A percentile compares a stretch with the other conserved stretches of the same genome.
Evolutionary conservation across 441 rosid species (phyloP).

Genomic region (Manihot esculenta): DNA sequence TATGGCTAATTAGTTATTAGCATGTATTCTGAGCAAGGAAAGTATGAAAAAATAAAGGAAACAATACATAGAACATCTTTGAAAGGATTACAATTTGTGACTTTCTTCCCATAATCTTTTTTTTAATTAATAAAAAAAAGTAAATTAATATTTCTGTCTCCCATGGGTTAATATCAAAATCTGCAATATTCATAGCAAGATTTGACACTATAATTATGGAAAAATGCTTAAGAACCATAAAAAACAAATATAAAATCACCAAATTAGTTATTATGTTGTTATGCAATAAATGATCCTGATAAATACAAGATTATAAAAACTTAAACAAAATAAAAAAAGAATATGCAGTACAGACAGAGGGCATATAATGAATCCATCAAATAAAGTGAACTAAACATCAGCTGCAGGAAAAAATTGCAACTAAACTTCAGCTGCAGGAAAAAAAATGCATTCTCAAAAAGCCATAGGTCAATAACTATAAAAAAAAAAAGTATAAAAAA

Average conservation of each 20-base stretch:
- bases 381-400: background rate
- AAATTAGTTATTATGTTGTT: background rate
- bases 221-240: background rate
- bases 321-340: background rate
- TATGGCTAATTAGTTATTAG: background rate
- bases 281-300: background rate
- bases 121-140: background rate
- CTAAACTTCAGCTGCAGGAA: background rate
- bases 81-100: background rate
- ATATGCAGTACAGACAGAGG: background rate
- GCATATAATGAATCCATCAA: background rate
- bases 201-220: background rate
- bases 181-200: background rate
- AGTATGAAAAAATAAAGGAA: background rate
- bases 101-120: background rate
- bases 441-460: background rate
- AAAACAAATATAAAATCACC: background rate
- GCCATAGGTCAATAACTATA: background rate
- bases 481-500: background rate
- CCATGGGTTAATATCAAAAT: background rate
- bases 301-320: conserved; percentile 2
- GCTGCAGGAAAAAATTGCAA: conserved; percentile 1
- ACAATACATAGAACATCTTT: conserved; percentile 1
- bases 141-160: background rate
- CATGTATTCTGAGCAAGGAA: background rate